Percentiles rank a stretch among this genome's conserved stretches.
These are phyloP conservation scores for Penicillium sp. DNA, from an alignment of 2,329 filamentous ascomycete species.

Conservation along the genomic window DNA sequence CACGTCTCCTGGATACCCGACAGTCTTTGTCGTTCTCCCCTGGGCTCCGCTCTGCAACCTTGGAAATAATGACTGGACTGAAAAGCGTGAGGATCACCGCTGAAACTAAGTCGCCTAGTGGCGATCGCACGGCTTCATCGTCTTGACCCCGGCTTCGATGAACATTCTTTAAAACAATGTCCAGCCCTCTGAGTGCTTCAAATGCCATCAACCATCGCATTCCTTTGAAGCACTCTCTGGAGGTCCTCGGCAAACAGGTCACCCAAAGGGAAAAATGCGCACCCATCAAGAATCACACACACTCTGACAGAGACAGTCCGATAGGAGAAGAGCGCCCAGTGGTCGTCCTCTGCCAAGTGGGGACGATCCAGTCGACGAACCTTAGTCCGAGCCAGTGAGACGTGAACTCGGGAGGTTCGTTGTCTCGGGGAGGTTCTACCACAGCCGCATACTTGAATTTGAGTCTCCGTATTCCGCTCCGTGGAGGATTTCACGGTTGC, in stretches of 20 bases:
- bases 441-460: background rate
- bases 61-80: conserved; percentile 3
- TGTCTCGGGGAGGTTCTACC: conserved; percentile 7
- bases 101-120: conserved; percentile 16
- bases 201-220: background rate
- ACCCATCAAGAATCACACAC: background rate
- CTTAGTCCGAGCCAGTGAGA: conserved; percentile 7
- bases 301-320: background rate
- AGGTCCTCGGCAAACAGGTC: background rate
- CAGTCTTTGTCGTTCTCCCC: background rate
- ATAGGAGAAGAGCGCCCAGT: background rate
- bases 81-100: conserved; percentile 24
- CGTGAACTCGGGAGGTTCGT: conserved; percentile 4
- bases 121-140: conserved; percentile 22
- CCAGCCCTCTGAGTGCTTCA: background rate
- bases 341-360: background rate
- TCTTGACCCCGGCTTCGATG: background rate
- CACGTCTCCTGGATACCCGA: background rate
- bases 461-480: background rate
- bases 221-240: background rate
- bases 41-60: background rate
- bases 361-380: conserved; percentile 3
- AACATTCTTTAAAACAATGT: background rate
- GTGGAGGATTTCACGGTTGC: too few species aligned
- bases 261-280: background rate